Conservation (phyloP, 805 yeast genomes). For the Saccharomycopsis sp. region DNA sequence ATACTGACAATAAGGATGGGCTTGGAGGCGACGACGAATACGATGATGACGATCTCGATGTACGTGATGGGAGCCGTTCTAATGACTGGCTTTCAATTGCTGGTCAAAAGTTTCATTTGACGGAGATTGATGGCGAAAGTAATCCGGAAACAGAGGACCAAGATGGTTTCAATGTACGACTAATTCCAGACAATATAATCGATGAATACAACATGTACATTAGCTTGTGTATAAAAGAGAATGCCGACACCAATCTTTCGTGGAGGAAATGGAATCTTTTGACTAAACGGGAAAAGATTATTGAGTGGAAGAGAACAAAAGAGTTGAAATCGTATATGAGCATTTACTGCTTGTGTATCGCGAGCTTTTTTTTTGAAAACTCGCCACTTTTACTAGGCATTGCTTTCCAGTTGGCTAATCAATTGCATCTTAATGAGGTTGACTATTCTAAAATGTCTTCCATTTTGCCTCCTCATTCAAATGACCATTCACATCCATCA, state of each 20-base stretch:
- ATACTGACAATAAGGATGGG: background rate
- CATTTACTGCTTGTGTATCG: constrained; percentile 54
- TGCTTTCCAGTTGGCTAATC: constrained; percentile 60
- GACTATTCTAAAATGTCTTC: background rate
- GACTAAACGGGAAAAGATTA: constrained; percentile 27
- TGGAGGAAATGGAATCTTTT: constrained; percentile 26
- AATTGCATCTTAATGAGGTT: constrained; percentile 32
- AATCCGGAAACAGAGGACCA: background rate
- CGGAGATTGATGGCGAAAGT: background rate
- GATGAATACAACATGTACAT: constrained; percentile 15
- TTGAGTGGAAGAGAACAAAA: constrained; percentile 29
- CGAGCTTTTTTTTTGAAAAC: constrained; percentile 64
- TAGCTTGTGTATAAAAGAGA: constrained; percentile 11
- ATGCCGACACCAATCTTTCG: constrained; percentile 27
- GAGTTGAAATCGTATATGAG: constrained; percentile 50
- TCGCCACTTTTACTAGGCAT: constrained; percentile 60
- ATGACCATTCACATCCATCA: background rate
- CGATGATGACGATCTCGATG: background rate
- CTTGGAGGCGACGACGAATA: constrained; percentile 3
- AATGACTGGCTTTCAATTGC: background rate
- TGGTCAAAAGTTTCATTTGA: background rate
- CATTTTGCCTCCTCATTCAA: background rate
- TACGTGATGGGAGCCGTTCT: background rate
- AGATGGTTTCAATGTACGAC: background rate
- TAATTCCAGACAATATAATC: background rate